These are phyloP conservation scores for Sphaerobolus stellatus DNA, from an alignment of 1,284 basidiomycete genomes.

Conservation along the genomic window DNA sequence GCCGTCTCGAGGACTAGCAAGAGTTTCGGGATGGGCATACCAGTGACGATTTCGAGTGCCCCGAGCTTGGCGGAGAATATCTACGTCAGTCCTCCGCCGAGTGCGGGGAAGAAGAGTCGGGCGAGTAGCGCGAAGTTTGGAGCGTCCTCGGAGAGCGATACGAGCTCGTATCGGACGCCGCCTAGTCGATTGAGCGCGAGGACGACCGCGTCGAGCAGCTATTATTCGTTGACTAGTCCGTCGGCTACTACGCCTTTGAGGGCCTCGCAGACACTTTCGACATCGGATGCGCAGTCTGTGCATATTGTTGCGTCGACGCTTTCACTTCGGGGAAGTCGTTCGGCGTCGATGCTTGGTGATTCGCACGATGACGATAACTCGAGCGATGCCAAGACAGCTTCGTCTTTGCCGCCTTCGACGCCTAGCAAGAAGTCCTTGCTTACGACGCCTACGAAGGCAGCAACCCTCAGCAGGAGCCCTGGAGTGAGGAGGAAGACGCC, in stretches of 20 bases:
- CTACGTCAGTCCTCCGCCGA: slow-evolving; percentile 60
- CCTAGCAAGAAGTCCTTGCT: slow-evolving; percentile 13
- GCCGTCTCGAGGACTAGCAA: slow-evolving; percentile 47
- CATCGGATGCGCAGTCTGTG: slow-evolving; percentile 40
- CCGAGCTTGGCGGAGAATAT: slow-evolving; percentile 51
- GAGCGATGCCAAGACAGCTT: slow-evolving; percentile 27
- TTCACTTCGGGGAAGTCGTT: slow-evolving; percentile 53
- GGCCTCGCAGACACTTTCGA: background rate
- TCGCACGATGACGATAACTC: slow-evolving; percentile 45
- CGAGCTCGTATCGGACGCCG: slow-evolving; percentile 4
- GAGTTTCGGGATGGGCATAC: slow-evolving; percentile 47
- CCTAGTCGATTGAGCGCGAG: slow-evolving; percentile 10
- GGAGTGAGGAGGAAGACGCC: slow-evolving; percentile 56
- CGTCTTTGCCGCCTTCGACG: slow-evolving; percentile 18
- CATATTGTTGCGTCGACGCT: slow-evolving; percentile 52
- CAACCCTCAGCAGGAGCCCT: slow-evolving; percentile 51
- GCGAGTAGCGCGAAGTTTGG: slow-evolving; percentile 31
- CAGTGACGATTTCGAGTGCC: slow-evolving; percentile 58
- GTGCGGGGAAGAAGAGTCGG: slow-evolving; percentile 39
- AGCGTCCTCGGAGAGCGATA: slow-evolving; percentile 43
- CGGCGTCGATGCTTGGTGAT: slow-evolving; percentile 57
- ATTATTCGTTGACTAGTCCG: slow-evolving; percentile 9
- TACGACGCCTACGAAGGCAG: slow-evolving; percentile 26
- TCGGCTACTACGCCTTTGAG: background rate
- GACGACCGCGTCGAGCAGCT: slow-evolving; percentile 11